phyloP scores from a whole-genome alignment of 1,284 basidiomycete genomes.

The Bjerkandera adusta region DNA sequence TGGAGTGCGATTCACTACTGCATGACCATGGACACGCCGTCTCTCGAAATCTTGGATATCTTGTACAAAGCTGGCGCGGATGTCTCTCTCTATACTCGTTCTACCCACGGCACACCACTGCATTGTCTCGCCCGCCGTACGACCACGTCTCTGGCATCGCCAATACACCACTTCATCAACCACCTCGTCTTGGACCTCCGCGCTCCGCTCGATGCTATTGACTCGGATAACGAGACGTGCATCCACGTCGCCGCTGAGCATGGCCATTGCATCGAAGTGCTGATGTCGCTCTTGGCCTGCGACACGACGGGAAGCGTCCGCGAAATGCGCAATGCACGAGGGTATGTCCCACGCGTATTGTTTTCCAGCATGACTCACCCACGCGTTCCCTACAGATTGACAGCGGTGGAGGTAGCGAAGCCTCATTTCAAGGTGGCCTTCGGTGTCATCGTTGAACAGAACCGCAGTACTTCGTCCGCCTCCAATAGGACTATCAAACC shows the following conservation, averaged over 20 bases:
- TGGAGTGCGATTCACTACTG: constrained; percentile 74
- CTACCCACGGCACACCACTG: constrained; percentile 64
- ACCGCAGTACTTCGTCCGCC: constrained; percentile 50
- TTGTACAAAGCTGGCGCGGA: constrained; percentile 74
- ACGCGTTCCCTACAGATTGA: constrained; percentile 42
- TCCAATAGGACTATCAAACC: constrained; percentile 56
- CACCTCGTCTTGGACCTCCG: constrained; percentile 67
- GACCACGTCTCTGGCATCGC: constrained; percentile 35
- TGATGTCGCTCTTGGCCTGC: constrained; percentile 60
- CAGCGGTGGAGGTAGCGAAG: constrained; percentile 64
- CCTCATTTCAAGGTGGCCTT: constrained; percentile 61
- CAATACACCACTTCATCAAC: constrained; percentile 54
- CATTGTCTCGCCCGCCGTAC: constrained; percentile 64
- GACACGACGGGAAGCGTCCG: constrained; percentile 54
- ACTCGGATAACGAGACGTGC: constrained; percentile 87
- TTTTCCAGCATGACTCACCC: background rate
- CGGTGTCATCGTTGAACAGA: constrained; percentile 42
- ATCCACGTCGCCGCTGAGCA: constrained; percentile 93
- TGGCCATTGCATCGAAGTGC: constrained; percentile 67
- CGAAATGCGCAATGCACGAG: constrained; percentile 62
- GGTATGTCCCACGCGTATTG: constrained; percentile 42
- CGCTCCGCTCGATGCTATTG: constrained; percentile 63
- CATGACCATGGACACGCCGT: constrained; percentile 51
- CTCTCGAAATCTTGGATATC: constrained; percentile 59
- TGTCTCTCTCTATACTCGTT: constrained; percentile 61